Percentiles rank a stretch among this genome's conserved stretches.
Conservation (phyloP, 1,139 yeast genomes). For the Suhomyces yuchorum region DNA sequence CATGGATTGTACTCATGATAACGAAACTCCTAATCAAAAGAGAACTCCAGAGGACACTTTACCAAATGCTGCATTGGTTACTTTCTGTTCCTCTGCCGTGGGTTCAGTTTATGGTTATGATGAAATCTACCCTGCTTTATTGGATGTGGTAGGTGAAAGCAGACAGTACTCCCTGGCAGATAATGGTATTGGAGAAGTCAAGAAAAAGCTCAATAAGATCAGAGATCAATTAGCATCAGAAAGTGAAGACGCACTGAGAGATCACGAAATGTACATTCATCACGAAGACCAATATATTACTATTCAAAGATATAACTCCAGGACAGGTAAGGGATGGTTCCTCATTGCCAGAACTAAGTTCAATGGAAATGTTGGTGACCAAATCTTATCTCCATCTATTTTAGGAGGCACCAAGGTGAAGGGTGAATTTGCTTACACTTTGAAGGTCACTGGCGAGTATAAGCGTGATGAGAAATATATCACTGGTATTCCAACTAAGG, state of each 20-base stretch:
- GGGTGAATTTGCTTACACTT: constrained; percentile 59
- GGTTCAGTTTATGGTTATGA: constrained; percentile 96
- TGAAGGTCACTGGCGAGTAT: constrained; percentile 56
- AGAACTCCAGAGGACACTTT: constrained; percentile 92
- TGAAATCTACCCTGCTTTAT: constrained; percentile 80
- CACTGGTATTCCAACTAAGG: constrained; percentile 66
- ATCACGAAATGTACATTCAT: constrained; percentile 91
- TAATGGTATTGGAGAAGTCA: constrained; percentile 75
- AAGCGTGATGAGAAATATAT: constrained; percentile 42
- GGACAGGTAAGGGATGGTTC: constrained; percentile 87
- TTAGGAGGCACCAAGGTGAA: constrained; percentile 69
- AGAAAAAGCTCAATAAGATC: constrained; percentile 58
- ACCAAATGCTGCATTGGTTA: constrained; percentile 92
- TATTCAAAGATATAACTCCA: constrained; percentile 80
- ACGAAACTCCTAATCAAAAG: constrained; percentile 84
- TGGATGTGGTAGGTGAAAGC: constrained; percentile 79
- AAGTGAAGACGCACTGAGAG: constrained; percentile 62
- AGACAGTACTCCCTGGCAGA: constrained; percentile 60
- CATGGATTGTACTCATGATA: constrained; percentile 98
- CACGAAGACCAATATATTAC: constrained; percentile 93
- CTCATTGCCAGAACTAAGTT: constrained; percentile 87
- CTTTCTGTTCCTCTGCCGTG: constrained; percentile 90
- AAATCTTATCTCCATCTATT: constrained; percentile 58
- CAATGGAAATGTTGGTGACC: constrained; percentile 42
- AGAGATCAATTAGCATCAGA: constrained; percentile 65